Conservation (phyloP, 805 yeast genomes). For the Saccharomycopsis sp. region DNA sequence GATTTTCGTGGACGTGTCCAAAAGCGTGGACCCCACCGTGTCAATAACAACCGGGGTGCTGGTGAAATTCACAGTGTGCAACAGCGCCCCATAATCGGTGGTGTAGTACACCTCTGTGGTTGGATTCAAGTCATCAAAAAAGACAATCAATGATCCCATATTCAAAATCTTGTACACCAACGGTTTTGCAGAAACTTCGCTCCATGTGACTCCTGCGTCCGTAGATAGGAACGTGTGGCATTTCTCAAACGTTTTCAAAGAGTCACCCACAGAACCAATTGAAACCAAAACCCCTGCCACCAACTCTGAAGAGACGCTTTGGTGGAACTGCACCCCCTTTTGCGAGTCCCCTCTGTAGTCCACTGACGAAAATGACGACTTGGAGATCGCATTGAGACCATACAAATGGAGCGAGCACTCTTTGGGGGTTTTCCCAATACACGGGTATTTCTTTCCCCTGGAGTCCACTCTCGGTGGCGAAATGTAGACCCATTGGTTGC, state of each 20-base stretch:
- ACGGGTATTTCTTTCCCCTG: slow-evolving; percentile 44
- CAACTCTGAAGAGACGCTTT: slow-evolving; percentile 77
- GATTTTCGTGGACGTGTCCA: slow-evolving; percentile 51
- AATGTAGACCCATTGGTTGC: slow-evolving; percentile 71
- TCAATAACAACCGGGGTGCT: slow-evolving; percentile 37
- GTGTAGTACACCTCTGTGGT: slow-evolving; percentile 60
- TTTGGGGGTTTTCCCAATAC: slow-evolving; percentile 42
- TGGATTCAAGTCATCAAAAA: slow-evolving; percentile 49
- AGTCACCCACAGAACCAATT: slow-evolving; percentile 78
- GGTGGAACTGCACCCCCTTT: no score
- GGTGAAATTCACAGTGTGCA: slow-evolving; percentile 60
- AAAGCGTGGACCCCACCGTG: slow-evolving; percentile 65
- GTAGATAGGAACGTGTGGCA: slow-evolving; percentile 65
- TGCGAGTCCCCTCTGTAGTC: slow-evolving; percentile 34
- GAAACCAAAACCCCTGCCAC: slow-evolving; percentile 87
- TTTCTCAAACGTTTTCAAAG: slow-evolving; percentile 37
- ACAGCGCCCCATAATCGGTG: slow-evolving; percentile 66
- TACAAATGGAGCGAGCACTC: slow-evolving; percentile 78
- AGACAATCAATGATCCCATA: slow-evolving; percentile 78
- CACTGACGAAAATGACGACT: no score
- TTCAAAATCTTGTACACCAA: slow-evolving; percentile 95
- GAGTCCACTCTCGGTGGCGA: slow-evolving; percentile 61
- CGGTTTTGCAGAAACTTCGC: slow-evolving; percentile 61
- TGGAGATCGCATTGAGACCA: slow-evolving; percentile 84
- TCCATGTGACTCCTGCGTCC: slow-evolving; percentile 90